phyloP scores from a whole-genome alignment of 2,329 filamentous ascomycete genomes.

The Nannizziopsis arthrosporioides region DNA sequence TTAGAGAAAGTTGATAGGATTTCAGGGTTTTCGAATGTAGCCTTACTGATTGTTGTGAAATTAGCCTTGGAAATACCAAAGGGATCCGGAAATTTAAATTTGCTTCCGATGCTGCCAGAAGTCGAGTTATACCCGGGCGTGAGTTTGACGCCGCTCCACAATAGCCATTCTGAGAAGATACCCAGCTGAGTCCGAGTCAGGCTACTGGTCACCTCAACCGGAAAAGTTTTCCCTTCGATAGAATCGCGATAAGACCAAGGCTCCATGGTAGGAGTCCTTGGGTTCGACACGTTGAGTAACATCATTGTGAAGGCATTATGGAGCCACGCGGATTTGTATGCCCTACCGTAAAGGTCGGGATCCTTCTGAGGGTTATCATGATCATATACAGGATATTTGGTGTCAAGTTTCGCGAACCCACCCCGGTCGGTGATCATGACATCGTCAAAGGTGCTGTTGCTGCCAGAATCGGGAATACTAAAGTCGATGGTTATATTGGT shows the following conservation, averaged over 20 bases:
- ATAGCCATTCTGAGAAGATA: constrained; percentile 3
- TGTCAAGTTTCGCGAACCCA: constrained; percentile 34
- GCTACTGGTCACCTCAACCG: constrained; percentile 8
- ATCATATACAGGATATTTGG: constrained; percentile 25
- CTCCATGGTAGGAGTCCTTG: constrained; percentile 13
- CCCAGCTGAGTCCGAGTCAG: constrained; percentile 1
- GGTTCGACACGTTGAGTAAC: constrained; percentile 32
- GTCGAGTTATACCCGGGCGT: constrained; percentile 1
- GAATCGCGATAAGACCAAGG: constrained; percentile 32
- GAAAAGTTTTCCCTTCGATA: constrained; percentile 26
- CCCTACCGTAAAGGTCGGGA: constrained; percentile 30
- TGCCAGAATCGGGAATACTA: constrained; percentile 17
- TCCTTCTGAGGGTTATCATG: constrained; percentile 25
- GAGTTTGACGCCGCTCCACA: constrained; percentile 1
- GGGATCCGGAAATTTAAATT: constrained; percentile 22
- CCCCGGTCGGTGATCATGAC: constrained; percentile 34
- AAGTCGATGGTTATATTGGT: constrained; percentile 35
- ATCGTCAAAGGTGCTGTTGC: constrained; percentile 11
- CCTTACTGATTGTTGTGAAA: constrained; percentile 20
- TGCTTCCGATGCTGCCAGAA: not conserved
- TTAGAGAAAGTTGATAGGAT: not conserved
- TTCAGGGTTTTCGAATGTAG: not conserved
- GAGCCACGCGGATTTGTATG: constrained; percentile 36
- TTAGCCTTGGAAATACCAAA: constrained; percentile 20
- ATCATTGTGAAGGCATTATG: constrained; percentile 33